These are phyloP conservation scores for Laburnicola sp. DNA, from an alignment of 2,329 filamentous ascomycete genomes.

Conservation along the genomic window DNA sequence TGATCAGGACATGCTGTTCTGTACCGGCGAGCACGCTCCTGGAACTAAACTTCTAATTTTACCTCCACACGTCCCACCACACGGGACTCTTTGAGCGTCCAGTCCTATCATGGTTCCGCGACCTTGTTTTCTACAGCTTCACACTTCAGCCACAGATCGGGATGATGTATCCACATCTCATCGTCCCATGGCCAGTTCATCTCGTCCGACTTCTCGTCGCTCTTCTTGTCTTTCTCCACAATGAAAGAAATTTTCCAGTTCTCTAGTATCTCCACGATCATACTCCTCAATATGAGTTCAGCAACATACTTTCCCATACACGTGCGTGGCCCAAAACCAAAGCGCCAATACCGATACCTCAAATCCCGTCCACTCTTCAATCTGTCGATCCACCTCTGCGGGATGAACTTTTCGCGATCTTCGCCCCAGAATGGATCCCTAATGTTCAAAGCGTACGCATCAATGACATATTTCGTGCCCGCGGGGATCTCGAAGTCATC, in stretches of 20 bases:
- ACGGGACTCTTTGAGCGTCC: neutral
- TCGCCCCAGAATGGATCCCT: conserved; percentile 46
- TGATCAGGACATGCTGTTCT: conserved; percentile 1
- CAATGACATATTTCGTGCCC: conserved; percentile 49
- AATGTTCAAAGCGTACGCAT: conserved; percentile 51
- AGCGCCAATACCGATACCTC: conserved; percentile 50
- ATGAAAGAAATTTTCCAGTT: too few species aligned
- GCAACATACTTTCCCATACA: conserved; percentile 50
- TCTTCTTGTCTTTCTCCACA: neutral
- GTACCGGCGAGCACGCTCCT: conserved; percentile 2
- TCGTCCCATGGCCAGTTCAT: conserved; percentile 1
- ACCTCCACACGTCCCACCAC: neutral
- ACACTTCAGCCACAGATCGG: neutral
- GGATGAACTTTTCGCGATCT: conserved; percentile 43
- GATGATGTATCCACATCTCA: conserved; percentile 2
- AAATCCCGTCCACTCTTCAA: conserved; percentile 15
- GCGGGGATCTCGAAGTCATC: conserved; percentile 34
- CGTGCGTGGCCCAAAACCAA: conserved; percentile 50
- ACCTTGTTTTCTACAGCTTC: neutral
- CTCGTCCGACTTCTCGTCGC: neutral
- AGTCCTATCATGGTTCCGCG: neutral
- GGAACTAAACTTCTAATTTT: conserved; percentile 7
- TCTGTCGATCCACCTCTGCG: conserved; percentile 20
- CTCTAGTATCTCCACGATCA: too few species aligned
- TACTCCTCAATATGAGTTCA: conserved; percentile 23